Evolutionary conservation across 768 basidiomycete species (phyloP).

Genomic region (Tulasnella sp.): DNA sequence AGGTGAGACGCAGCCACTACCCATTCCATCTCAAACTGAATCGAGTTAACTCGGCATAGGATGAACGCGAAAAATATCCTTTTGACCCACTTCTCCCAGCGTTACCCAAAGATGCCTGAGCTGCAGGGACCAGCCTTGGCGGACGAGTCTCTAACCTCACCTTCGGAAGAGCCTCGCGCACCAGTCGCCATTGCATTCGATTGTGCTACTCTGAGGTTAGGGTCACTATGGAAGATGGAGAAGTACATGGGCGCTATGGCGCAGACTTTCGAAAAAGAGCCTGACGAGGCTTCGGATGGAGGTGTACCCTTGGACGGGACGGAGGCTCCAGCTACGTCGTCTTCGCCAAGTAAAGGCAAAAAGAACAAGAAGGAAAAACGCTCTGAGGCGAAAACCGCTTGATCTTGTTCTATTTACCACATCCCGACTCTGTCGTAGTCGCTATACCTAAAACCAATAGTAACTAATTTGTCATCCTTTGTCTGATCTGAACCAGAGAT

Average conservation of each 20-base stretch:
- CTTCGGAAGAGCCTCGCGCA: constrained; percentile 28
- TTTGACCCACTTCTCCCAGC: constrained; percentile 93
- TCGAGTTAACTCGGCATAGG: constrained; percentile 39
- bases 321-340: background rate
- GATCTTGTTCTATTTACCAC: background rate
- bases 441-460: background rate
- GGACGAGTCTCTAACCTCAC: background rate
- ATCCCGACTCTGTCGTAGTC: background rate
- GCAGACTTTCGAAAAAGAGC: constrained; percentile 36
- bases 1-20: constrained; percentile 42
- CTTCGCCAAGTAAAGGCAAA: constrained; percentile 15
- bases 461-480: background rate
- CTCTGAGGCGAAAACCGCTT: background rate
- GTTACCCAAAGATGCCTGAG: constrained; percentile 83
- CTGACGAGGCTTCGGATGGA: constrained; percentile 32
- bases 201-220: constrained; percentile 62
- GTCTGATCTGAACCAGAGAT: constrained; percentile 28
- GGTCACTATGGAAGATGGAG: constrained; percentile 83
- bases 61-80: constrained; percentile 82
- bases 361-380: constrained; percentile 20
- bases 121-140: constrained; percentile 34
- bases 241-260: constrained; percentile 69
- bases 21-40: background rate
- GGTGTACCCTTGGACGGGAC: background rate
- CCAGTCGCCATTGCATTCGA: constrained; percentile 81